These are phyloP conservation scores for Rhodotorula sp. DNA, from an alignment of 1,284 basidiomycete genomes.

Conservation along the genomic window DNA sequence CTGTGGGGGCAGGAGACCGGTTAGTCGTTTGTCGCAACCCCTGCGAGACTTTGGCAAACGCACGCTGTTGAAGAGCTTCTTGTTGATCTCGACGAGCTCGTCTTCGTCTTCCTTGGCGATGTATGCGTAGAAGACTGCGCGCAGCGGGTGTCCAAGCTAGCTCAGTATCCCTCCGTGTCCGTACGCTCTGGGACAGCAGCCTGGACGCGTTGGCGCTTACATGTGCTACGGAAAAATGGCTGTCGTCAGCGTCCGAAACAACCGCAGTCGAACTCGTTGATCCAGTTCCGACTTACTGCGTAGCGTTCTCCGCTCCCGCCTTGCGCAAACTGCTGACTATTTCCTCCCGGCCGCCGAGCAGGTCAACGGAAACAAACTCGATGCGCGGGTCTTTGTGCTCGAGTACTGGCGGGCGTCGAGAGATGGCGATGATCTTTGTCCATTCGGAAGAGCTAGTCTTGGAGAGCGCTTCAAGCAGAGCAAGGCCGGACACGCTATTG, in stretches of 20 bases:
- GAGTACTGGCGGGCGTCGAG: slow-evolving; percentile 4
- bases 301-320: neutral
- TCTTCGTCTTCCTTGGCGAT: slow-evolving; percentile 13
- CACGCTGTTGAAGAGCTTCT: slow-evolving; percentile 7
- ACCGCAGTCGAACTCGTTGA: neutral
- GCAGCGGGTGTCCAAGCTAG: neutral
- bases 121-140: neutral
- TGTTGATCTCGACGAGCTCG: slow-evolving; percentile 12
- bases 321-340: neutral
- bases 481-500: slow-evolving; percentile 8
- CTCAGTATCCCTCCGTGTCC: too few species aligned
- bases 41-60: too few species aligned
- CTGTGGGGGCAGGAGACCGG: neutral
- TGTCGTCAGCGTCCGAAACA: neutral
- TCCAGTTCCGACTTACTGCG: neutral
- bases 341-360: neutral
- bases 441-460: neutral
- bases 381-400: slow-evolving; percentile 3
- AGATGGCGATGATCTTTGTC: slow-evolving; percentile 13
- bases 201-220: neutral
- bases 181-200: neutral
- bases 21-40: too few species aligned
- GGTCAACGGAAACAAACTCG: neutral
- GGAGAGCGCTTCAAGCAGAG: neutral
- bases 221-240: too few species aligned